Evolutionary conservation across 371 early-diverging fungal genomes (phyloP).

Genomic region (Mortierella sp.): DNA sequence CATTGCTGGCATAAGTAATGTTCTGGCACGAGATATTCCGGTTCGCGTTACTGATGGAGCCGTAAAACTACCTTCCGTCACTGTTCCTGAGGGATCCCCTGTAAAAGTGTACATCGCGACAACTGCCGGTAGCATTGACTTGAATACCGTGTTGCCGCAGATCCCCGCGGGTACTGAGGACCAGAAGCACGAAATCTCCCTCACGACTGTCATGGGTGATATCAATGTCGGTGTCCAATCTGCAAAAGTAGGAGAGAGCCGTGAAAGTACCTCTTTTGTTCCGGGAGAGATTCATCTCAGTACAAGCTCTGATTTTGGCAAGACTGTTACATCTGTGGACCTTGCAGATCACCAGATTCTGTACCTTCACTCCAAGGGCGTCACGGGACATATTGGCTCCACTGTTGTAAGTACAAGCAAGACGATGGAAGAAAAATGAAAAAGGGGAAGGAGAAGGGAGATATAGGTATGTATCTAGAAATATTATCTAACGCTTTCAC

Average conservation of each 20-base stretch:
- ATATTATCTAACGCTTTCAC: neutral
- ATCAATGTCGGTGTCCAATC: constrained; percentile 7
- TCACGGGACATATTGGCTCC: constrained; percentile 5
- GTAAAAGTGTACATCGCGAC: neutral
- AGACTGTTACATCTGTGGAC: neutral
- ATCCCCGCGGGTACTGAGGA: neutral
- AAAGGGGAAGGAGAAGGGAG: neutral
- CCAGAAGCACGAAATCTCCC: constrained; percentile 7
- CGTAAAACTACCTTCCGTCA: neutral
- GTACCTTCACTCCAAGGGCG: constrained; percentile 3
- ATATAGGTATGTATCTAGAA: neutral
- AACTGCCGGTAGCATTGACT: constrained; percentile 6
- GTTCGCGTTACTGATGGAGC: neutral
- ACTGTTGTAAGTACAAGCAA: constrained; percentile 18
- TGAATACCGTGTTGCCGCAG: constrained; percentile 11
- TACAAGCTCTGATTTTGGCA: constrained; percentile 8
- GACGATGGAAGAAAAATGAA: no score
- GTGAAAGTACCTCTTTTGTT: neutral
- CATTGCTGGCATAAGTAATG: neutral
- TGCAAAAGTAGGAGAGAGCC: neutral
- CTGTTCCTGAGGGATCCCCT: constrained; percentile 13
- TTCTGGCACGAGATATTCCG: neutral
- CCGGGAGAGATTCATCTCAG: constrained; percentile 11
- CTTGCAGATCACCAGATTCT: constrained; percentile 19
- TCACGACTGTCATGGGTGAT: constrained; percentile 9